Base-by-base conservation (phyloP, 805 yeast species). In the Jamesozyma spencerorum region DNA sequence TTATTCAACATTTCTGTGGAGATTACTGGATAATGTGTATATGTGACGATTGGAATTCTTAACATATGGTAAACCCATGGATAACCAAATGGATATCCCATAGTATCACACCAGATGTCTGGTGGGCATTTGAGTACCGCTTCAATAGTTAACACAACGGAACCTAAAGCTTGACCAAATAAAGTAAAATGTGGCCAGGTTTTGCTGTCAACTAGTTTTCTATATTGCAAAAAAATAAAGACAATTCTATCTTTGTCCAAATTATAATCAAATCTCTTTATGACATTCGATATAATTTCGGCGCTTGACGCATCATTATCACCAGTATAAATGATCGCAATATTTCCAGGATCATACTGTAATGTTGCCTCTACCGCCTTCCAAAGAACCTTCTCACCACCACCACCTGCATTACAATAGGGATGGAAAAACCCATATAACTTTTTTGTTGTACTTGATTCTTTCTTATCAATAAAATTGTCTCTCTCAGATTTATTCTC, bases 341-440 rank as follows among this genome's bases (percentile, higher is more conserved):
- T 63, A 50, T 78, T 76, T 22, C 62, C 53, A 5, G 64, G 62
- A 45, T 71, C 68, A 18, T 66, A 62, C 8, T 59, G 48, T 44
- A 88, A 65, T 0, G 95, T 83, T 26, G 80, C 71, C 49, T 75
- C 72, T 5, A 90, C 85, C 0, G 96, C 95, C 41, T 85, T 87
- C 98, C 98, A 92, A 31, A 92, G 66, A 0, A 92, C 98, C 42
- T 90, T 75, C 58, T 92, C 99, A 18, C 99, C 99, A 24, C 99
- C 99, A 15, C 99, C 99, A 35, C 94, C 95, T 31, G 95, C 94
- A 57, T 84, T 85, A 47, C 96, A 87, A 52, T 81, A 84, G 0
- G 98, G 98, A 63, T 92, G 99, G 66, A 92, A 87, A 54, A 83
- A 88, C 5, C 97, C 99, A 57, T 68, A 81, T 10, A 85, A 60